Evolutionary conservation across 805 yeast species (phyloP).

Genomic region (Ascoidea tarda): DNA sequence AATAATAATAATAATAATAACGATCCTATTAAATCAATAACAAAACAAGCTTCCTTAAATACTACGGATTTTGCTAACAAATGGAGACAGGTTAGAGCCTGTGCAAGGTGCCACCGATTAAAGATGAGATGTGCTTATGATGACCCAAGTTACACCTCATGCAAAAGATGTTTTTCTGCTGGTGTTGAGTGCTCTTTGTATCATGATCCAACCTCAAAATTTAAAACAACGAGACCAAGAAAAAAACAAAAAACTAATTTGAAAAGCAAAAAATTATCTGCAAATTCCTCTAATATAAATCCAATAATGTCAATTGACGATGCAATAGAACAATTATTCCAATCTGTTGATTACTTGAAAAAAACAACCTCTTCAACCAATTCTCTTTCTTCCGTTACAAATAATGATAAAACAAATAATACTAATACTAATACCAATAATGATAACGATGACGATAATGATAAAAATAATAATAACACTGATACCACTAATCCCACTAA

Average conservation of each 20-base stretch:
- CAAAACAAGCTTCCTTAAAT: background rate
- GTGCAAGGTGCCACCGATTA: slow-evolving; percentile 40
- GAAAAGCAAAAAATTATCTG: background rate
- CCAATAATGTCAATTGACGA: background rate
- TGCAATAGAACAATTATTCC: background rate
- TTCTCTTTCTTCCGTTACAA: too few species aligned
- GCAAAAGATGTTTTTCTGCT: slow-evolving; percentile 30
- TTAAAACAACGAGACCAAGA: slow-evolving; percentile 23
- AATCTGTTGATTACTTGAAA: background rate
- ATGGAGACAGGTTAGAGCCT: slow-evolving; percentile 34
- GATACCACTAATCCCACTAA: background rate
- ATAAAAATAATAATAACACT: too few species aligned
- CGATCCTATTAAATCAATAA: background rate
- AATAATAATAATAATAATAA: too few species aligned
- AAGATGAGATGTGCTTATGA: slow-evolving; percentile 39
- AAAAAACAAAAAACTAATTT: slow-evolving; percentile 15
- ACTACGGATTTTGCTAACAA: slow-evolving; percentile 23
- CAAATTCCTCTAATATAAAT: background rate
- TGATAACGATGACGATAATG: too few species aligned
- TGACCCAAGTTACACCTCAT: slow-evolving; percentile 27
- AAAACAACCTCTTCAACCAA: too few species aligned
- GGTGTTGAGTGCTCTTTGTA: slow-evolving; percentile 33
- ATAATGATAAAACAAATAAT: too few species aligned
- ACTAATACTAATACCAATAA: background rate
- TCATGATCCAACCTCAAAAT: slow-evolving; percentile 32